Percentiles rank a stretch among this genome's conserved stretches.
phyloP scores from a whole-genome alignment of 345 rosid species.

The Leavenworthia alabamica region DNA sequence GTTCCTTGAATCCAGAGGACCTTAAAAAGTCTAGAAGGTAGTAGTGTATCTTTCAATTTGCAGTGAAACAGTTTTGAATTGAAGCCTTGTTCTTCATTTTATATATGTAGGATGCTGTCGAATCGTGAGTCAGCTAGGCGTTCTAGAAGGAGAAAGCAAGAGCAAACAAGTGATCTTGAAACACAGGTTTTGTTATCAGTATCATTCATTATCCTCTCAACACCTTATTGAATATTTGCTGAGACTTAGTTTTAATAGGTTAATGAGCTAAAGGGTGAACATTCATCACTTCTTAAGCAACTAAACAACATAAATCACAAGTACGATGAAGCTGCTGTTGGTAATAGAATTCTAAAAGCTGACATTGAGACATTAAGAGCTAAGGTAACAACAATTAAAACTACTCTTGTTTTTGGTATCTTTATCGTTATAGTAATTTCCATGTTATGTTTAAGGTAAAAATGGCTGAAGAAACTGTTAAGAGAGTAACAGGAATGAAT shows the following conservation, averaged over 20 bases:
- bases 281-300: constrained; percentile 57
- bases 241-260: constrained; percentile 40
- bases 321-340: constrained; percentile 71
- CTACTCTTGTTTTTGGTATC: not conserved
- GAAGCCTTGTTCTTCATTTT: not conserved
- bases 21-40: constrained; percentile 73
- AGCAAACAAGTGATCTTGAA: constrained; percentile 79
- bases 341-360: constrained; percentile 88
- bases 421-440: not conserved
- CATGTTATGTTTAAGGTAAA: constrained; percentile 50
- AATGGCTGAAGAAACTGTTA: constrained; percentile 98
- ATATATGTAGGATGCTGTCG: constrained; percentile 66
- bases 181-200: constrained; percentile 53
- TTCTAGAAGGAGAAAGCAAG: constrained; percentile 89
- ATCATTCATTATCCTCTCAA: not conserved
- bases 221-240: not conserved
- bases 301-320: constrained; percentile 67
- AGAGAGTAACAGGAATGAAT: constrained; percentile 75
- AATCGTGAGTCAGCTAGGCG: constrained; percentile 99
- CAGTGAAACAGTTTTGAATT: not conserved
- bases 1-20: constrained; percentile 48
- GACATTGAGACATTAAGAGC: constrained; percentile 89
- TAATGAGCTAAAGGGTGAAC: constrained; percentile 71
- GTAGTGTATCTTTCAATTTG: not conserved
- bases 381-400: constrained; percentile 41